Conservation (phyloP, 2,329 filamentous ascomycete genomes). For the Diaporthe nobilis region DNA sequence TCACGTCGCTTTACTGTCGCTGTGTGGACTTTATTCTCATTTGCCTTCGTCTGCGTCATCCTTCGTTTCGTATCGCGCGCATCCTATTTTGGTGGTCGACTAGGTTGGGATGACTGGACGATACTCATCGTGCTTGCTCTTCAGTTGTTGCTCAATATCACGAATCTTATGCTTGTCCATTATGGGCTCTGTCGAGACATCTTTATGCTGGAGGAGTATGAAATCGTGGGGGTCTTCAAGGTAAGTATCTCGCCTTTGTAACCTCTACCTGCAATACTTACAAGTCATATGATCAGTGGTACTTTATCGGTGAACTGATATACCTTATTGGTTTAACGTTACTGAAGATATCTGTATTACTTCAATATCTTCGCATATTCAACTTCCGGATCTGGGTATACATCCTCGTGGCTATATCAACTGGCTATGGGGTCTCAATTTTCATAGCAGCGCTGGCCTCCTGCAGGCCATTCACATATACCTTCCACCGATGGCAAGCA, state of each 20-base stretch:
- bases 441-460: background rate
- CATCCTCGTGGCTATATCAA: background rate
- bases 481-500: background rate
- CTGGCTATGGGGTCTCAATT: background rate
- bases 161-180: background rate
- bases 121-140: background rate
- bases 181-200: background rate
- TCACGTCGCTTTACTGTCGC: background rate
- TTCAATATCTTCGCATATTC: conserved; percentile 18
- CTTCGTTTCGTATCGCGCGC: background rate
- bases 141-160: background rate
- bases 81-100: background rate
- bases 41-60: background rate
- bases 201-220: conserved; percentile 6
- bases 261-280: background rate
- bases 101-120: background rate
- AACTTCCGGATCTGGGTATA: conserved; percentile 4
- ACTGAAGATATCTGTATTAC: background rate
- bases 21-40: background rate
- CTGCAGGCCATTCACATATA: background rate
- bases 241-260: background rate
- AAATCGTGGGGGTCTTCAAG: background rate
- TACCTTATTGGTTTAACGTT: background rate
- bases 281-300: background rate
- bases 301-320: background rate